Evolutionary conservation across 805 yeast species (phyloP).

Genomic region (Starmerella vitae): DNA sequence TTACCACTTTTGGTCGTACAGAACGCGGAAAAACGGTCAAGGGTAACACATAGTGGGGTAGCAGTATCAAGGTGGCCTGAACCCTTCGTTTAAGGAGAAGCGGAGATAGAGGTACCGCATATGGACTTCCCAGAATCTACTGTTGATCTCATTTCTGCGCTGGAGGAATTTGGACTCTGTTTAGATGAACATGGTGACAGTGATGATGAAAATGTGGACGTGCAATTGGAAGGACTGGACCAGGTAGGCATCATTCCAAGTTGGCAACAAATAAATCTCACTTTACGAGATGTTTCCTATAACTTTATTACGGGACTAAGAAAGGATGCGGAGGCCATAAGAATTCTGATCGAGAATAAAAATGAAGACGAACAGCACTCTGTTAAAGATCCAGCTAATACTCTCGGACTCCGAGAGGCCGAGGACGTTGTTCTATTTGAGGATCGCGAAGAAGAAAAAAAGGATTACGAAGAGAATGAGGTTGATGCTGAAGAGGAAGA

Average conservation of each 20-base stretch:
- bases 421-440: slow-evolving; percentile 5
- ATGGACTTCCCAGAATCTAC: not conserved
- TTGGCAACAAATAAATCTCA: slow-evolving; percentile 15
- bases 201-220: slow-evolving; percentile 3
- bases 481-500: slow-evolving; percentile 8
- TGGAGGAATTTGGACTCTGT: slow-evolving; percentile 11
- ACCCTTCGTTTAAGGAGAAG: too few species aligned
- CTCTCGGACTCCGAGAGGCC: not conserved
- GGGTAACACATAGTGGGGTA: too few species aligned
- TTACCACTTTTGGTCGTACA: too few species aligned
- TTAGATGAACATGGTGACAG: slow-evolving; percentile 1
- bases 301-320: slow-evolving; percentile 14
- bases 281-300: slow-evolving; percentile 13
- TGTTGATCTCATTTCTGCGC: slow-evolving; percentile 9
- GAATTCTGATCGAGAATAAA: not conserved
- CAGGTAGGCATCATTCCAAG: slow-evolving; percentile 15
- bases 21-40: too few species aligned
- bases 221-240: not conserved
- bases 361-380: slow-evolving; percentile 4
- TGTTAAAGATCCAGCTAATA: not conserved
- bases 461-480: slow-evolving; percentile 5
- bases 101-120: too few species aligned
- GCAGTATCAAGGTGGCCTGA: too few species aligned
- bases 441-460: not conserved
- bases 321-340: not conserved